Conservation (phyloP, 2,329 filamentous ascomycete genomes). For the Fusarium goolgardi region DNA sequence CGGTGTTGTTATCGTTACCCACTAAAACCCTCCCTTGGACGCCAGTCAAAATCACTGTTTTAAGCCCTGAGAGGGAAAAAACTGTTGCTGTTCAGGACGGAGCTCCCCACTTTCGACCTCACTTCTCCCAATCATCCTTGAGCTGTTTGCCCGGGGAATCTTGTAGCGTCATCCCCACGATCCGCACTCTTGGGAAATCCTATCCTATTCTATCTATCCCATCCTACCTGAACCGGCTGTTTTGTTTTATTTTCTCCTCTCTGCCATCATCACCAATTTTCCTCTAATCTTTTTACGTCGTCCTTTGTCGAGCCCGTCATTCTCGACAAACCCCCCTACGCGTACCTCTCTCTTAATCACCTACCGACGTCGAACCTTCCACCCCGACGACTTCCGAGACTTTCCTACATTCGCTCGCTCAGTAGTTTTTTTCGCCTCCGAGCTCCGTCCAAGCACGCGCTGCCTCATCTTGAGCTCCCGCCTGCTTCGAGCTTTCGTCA, state of each 20-base stretch:
- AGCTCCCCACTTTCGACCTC: conserved; percentile 42
- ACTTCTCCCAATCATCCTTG: conserved; percentile 43
- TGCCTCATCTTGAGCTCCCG: conserved; percentile 23
- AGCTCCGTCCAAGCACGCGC: conserved; percentile 33
- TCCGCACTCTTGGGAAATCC: conserved; percentile 45
- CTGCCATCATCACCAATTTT: conserved; percentile 24
- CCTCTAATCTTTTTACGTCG: conserved; percentile 11
- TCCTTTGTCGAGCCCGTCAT: conserved; percentile 10
- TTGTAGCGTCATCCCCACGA: conserved; percentile 49
- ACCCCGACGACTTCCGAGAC: conserved; percentile 24
- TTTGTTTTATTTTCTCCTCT: conserved; percentile 30
- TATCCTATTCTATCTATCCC: conserved; percentile 25
- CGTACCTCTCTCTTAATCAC: conserved; percentile 2
- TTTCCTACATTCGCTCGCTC: conserved; percentile 27
- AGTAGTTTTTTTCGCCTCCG: conserved; percentile 23
- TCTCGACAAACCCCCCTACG: conserved; percentile 7
- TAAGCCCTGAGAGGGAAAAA: conserved; percentile 40
- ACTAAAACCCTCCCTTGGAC: conserved; percentile 34
- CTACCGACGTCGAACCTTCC: conserved; percentile 18
- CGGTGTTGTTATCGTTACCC: conserved; percentile 28
- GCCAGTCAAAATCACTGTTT: conserved; percentile 36
- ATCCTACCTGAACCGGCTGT: conserved; percentile 20
- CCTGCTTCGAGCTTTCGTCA: conserved; percentile 30
- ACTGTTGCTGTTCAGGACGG: conserved; percentile 35
- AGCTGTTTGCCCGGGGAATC: conserved; percentile 38